A percentile compares a stretch with the other conserved stretches of the same genome.
Conservation (phyloP, 2,329 filamentous ascomycete species). For the Bipolaris bicolor region DNA sequence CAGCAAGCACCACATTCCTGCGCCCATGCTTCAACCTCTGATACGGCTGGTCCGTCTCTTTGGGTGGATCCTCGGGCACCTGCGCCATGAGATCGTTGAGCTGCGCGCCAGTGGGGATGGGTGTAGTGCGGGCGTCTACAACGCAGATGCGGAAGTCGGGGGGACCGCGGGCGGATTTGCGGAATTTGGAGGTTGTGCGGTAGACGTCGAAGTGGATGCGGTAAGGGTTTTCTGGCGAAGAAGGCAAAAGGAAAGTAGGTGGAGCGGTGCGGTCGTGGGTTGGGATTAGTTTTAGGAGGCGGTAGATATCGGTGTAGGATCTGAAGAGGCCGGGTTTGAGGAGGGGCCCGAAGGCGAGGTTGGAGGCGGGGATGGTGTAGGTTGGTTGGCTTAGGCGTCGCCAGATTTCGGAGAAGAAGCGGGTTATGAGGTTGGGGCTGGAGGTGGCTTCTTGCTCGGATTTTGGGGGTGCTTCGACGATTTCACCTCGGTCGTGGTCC, state of each 20-base stretch:
- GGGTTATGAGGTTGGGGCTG: constrained; percentile 33
- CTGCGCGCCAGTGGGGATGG: constrained; percentile 75
- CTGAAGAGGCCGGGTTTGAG: constrained; percentile 61
- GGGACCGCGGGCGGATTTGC: constrained; percentile 76
- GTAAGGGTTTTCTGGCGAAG: constrained; percentile 62
- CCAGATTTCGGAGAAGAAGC: constrained; percentile 48
- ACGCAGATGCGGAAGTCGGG: constrained; percentile 89
- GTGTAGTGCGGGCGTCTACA: constrained; percentile 73
- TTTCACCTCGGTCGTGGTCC: constrained; percentile 35
- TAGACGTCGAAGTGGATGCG: constrained; percentile 81
- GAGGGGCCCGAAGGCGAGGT: constrained; percentile 55
- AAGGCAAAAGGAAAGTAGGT: constrained; percentile 43
- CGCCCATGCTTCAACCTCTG: constrained; percentile 82
- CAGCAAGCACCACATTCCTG: constrained; percentile 81
- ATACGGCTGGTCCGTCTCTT: constrained; percentile 65
- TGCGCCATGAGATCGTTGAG: constrained; percentile 73
- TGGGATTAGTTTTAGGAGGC: constrained; percentile 74
- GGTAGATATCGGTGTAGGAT: constrained; percentile 71
- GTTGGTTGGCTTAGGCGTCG: constrained; percentile 34
- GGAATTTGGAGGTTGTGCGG: constrained; percentile 71
- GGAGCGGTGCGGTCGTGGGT: constrained; percentile 65
- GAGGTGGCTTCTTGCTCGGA: constrained; percentile 11
- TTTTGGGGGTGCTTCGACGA: constrained; percentile 16
- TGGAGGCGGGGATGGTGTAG: constrained; percentile 22
- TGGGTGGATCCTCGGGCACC: constrained; percentile 71